Percentiles rank a stretch among this genome's conserved stretches.
phyloP scores from a whole-genome alignment of 306 rosid genomes.

The Echinosophora koreensis region DNA sequence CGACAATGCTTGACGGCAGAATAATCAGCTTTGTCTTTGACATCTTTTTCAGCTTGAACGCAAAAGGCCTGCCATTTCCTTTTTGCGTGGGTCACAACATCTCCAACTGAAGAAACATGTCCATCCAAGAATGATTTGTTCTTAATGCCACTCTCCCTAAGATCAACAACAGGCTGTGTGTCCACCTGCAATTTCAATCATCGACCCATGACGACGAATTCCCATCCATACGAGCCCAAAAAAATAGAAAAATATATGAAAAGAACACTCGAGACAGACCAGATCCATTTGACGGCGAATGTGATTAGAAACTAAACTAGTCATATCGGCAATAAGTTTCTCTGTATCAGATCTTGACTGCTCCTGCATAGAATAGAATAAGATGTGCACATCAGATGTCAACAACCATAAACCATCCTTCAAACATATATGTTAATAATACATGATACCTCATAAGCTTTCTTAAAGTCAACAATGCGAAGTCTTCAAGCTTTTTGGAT shows the following conservation, averaged over 20 bases:
- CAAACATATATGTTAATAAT: not conserved
- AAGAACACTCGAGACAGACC: slow-evolving; percentile 55
- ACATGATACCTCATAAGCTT: slow-evolving; percentile 70
- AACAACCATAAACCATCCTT: not conserved
- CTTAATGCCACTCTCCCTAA: slow-evolving; percentile 66
- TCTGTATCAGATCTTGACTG: slow-evolving; percentile 84
- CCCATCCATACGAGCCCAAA: not conserved
- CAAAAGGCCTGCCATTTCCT: slow-evolving; percentile 89
- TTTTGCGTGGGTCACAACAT: slow-evolving; percentile 73
- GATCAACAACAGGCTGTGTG: slow-evolving; percentile 72
- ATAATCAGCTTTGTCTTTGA: slow-evolving; percentile 75
- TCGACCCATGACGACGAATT: not conserved
- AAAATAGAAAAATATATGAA: not conserved
- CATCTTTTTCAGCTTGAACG: slow-evolving; percentile 75
- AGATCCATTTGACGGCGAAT: slow-evolving; percentile 81
- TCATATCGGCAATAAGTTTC: slow-evolving; percentile 85
- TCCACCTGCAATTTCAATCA: slow-evolving; percentile 70
- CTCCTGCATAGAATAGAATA: slow-evolving; percentile 67
- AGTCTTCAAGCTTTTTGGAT: slow-evolving; percentile 70
- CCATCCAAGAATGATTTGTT: slow-evolving; percentile 80
- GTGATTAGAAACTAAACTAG: slow-evolving; percentile 73
- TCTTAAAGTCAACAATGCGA: slow-evolving; percentile 79
- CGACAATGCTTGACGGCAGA: slow-evolving; percentile 93
- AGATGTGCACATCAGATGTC: slow-evolving; percentile 42
- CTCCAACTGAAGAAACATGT: slow-evolving; percentile 76